phyloP scores from a whole-genome alignment of 2,329 filamentous ascomycete genomes.

The Harringtonia lauricola region DNA sequence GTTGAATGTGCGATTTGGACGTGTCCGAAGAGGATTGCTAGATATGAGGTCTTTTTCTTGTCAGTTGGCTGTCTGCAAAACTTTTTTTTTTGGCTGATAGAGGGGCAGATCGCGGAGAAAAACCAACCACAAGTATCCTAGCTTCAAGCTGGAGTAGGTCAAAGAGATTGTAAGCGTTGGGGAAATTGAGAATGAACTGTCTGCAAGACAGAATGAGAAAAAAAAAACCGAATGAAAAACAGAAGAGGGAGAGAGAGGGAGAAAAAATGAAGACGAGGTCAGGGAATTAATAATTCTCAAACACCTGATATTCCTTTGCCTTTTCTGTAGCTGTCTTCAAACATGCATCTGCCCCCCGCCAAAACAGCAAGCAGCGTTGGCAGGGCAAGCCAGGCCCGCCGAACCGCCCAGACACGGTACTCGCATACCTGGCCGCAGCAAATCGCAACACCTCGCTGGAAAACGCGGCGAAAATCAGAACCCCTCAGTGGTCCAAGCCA shows the following conservation, averaged over 20 bases:
- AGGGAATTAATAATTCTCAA: background rate
- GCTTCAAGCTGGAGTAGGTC: background rate
- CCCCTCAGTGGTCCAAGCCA: constrained; percentile 9
- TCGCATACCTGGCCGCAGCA: background rate
- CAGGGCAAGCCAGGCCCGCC: too few species aligned
- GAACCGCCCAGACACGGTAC: too few species aligned
- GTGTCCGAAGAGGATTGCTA: background rate
- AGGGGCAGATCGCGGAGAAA: too few species aligned
- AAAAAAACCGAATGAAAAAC: background rate
- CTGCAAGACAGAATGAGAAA: background rate
- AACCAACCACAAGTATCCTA: too few species aligned
- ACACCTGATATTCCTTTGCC: background rate
- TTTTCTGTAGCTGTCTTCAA: background rate
- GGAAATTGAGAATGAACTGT: background rate
- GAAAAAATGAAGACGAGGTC: background rate
- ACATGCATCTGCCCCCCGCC: background rate
- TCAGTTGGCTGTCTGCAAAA: too few species aligned
- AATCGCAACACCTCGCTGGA: constrained; percentile 10
- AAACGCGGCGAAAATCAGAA: constrained; percentile 13
- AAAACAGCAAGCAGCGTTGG: too few species aligned
- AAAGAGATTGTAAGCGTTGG: background rate
- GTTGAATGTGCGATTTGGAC: background rate
- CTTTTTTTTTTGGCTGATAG: too few species aligned
- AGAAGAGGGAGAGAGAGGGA: background rate
- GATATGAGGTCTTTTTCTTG: background rate